These are phyloP conservation scores for Colletotrichum lindemuthianum DNA, from an alignment of 2,329 filamentous ascomycete genomes.

Conservation along the genomic window DNA sequence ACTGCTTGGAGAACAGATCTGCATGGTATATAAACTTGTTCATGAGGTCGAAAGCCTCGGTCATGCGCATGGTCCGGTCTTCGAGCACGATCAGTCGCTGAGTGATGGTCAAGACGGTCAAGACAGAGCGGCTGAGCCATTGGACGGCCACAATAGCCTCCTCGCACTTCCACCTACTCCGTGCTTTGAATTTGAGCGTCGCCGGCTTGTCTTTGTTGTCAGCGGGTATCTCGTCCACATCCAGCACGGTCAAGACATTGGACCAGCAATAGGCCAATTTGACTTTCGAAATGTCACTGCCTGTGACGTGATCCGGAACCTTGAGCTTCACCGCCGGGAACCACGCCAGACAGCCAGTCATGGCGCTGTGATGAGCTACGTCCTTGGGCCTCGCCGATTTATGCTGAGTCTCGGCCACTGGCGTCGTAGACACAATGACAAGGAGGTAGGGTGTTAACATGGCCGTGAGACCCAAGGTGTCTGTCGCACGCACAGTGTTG, in stretches of 20 bases:
- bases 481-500: slow-evolving; percentile 91
- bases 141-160: slow-evolving; percentile 97
- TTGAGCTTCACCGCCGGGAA: slow-evolving; percentile 96
- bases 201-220: slow-evolving; percentile 81
- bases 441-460: slow-evolving; percentile 95
- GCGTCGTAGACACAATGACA: slow-evolving; percentile 97
- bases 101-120: slow-evolving; percentile 92
- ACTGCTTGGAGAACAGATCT: slow-evolving; percentile 88
- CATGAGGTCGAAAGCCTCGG: slow-evolving; percentile 92
- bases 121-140: slow-evolving; percentile 93
- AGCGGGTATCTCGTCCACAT: slow-evolving; percentile 78
- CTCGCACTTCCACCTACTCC: slow-evolving; percentile 91
- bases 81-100: slow-evolving; percentile 93
- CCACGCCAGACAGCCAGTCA: slow-evolving; percentile 96
- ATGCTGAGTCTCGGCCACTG: slow-evolving; percentile 94
- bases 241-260: slow-evolving; percentile 92
- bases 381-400: slow-evolving; percentile 94
- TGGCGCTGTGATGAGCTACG: slow-evolving; percentile 85
- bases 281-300: slow-evolving; percentile 77
- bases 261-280: slow-evolving; percentile 99
- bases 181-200: slow-evolving; percentile 80
- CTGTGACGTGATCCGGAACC: slow-evolving; percentile 71
- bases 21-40: slow-evolving; percentile 92
- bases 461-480: slow-evolving; percentile 89
- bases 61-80: slow-evolving; percentile 87